A percentile compares a stretch with the other conserved stretches of the same genome.
phyloP scores from a whole-genome alignment of 2,329 filamentous ascomycete genomes.

The Alternaria infectoria region DNA sequence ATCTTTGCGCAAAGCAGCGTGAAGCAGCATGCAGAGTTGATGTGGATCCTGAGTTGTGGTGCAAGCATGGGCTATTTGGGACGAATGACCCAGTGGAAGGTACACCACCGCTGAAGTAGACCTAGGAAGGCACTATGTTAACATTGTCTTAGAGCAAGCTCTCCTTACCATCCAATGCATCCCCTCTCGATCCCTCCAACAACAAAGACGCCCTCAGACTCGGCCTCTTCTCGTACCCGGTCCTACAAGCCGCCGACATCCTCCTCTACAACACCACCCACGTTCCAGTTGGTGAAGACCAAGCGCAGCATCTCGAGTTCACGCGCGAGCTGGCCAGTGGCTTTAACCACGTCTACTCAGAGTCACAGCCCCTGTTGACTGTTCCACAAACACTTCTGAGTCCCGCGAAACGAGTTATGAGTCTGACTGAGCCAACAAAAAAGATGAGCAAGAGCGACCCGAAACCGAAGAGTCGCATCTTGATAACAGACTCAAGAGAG shows the following conservation, averaged over 20 bases:
- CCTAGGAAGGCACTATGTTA: background rate
- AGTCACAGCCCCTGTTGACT: slow-evolving; percentile 14
- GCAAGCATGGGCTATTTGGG: slow-evolving; percentile 93
- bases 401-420: slow-evolving; percentile 88
- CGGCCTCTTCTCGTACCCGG: slow-evolving; percentile 93
- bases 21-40: slow-evolving; percentile 82
- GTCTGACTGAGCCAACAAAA: slow-evolving; percentile 73
- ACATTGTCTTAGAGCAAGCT: slow-evolving; percentile 65
- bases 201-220: slow-evolving; percentile 73
- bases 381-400: slow-evolving; percentile 40
- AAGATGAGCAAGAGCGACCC: slow-evolving; percentile 96
- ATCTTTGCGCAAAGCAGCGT: slow-evolving; percentile 86
- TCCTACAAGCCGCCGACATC: slow-evolving; percentile 93
- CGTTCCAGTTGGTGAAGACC: slow-evolving; percentile 96
- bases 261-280: slow-evolving; percentile 85
- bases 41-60: slow-evolving; percentile 95
- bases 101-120: slow-evolving; percentile 41
- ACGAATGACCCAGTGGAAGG: slow-evolving; percentile 99
- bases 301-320: slow-evolving; percentile 92
- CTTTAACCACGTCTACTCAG: slow-evolving; percentile 82
- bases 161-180: slow-evolving; percentile 64
- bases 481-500: slow-evolving; percentile 74
- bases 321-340: slow-evolving; percentile 82
- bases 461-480: slow-evolving; percentile 75
- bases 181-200: slow-evolving; percentile 58